Base-by-base conservation (phyloP, 2,329 filamentous ascomycete genomes). In the Paecilomyces fulvus region DNA sequence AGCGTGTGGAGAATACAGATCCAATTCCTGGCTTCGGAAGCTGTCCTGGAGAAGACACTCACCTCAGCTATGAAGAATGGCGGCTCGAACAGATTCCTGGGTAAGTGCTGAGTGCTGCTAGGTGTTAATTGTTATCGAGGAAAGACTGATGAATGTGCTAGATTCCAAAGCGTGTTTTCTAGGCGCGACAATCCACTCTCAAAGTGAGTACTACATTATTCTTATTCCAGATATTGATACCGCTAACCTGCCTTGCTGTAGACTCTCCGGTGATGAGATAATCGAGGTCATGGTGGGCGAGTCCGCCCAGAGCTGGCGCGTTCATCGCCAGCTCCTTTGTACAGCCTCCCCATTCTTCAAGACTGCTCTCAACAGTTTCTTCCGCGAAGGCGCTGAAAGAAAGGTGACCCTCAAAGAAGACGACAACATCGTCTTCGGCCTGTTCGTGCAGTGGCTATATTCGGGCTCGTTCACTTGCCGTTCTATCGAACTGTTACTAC, bases 401-500 rank as follows among this genome's bases (percentile, higher is more conserved):
- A 56, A 56, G 43, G 53, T 60, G 2, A 5, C 33, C 12, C 43
- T 58, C 11, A n/a, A n/a, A 21, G 53, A 55, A 21, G 58, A 55
- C 17, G 31, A 56, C 6, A 60, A 56, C 43, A 9, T 21, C 7
- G 30, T 55, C 11, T 60, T 59, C 21, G 20, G 53, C 2, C 51
- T 58, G 20, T 61, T 60, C 20, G 56, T 60, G 17, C 55, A 61
- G 52, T 58, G 60, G 56, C 46, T 60, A 12, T 61, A 60, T 30
- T 46, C 58, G 12, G 31, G 53, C 14, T 23, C 30, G 9, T 58
- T 60, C 48, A 9, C 23, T 21, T 28, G 30, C 20, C 17, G 28
- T 3, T 52, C 37, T 4, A 51, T 57, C 21, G 30, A 37, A 23
- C 3, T 55, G 7, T 50, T 58, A 11, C 31, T 58, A 11, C 25